These are phyloP conservation scores for Waltergamsia citrina DNA, from an alignment of 2,329 filamentous ascomycete species.

Conservation along the genomic window DNA sequence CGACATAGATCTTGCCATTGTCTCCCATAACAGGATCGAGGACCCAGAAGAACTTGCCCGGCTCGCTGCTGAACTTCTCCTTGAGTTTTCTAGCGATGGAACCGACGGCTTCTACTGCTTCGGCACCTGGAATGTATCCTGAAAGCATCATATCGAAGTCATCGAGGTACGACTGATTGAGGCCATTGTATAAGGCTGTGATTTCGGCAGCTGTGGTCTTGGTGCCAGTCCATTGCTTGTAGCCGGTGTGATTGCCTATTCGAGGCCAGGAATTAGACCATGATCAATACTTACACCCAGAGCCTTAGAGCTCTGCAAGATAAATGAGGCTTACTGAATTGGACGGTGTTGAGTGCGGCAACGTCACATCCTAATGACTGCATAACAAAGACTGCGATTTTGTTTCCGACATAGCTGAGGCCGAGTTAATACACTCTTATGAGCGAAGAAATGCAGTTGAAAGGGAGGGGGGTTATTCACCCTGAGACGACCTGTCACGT, in stretches of 20 bases:
- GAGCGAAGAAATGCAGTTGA: slow-evolving; percentile 3
- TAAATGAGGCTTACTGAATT: slow-evolving; percentile 65
- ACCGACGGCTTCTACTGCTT: slow-evolving; percentile 75
- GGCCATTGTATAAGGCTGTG: slow-evolving; percentile 70
- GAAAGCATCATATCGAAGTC: slow-evolving; percentile 92
- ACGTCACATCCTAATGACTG: slow-evolving; percentile 92
- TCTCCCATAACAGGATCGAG: slow-evolving; percentile 98
- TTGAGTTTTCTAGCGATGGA: slow-evolving; percentile 75
- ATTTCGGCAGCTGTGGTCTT: slow-evolving; percentile 77
- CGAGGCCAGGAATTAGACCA: background rate
- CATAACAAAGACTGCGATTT: slow-evolving; percentile 91
- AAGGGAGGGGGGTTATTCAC: slow-evolving; percentile 11
- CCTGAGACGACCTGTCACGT: slow-evolving; percentile 33
- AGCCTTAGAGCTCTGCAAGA: background rate
- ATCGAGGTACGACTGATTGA: slow-evolving; percentile 75
- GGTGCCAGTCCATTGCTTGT: slow-evolving; percentile 79
- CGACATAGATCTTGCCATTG: slow-evolving; percentile 84
- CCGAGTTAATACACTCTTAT: too few species aligned
- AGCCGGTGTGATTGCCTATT: slow-evolving; percentile 88
- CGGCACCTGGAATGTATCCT: slow-evolving; percentile 85
- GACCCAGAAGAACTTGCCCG: slow-evolving; percentile 90
- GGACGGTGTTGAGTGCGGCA: slow-evolving; percentile 87
- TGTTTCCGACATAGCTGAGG: slow-evolving; percentile 98
- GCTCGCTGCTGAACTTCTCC: slow-evolving; percentile 47
- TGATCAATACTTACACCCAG: too few species aligned